phyloP scores from a whole-genome alignment of 108 stramenopile species.

The Cyclostephanos invisitatus region DNA sequence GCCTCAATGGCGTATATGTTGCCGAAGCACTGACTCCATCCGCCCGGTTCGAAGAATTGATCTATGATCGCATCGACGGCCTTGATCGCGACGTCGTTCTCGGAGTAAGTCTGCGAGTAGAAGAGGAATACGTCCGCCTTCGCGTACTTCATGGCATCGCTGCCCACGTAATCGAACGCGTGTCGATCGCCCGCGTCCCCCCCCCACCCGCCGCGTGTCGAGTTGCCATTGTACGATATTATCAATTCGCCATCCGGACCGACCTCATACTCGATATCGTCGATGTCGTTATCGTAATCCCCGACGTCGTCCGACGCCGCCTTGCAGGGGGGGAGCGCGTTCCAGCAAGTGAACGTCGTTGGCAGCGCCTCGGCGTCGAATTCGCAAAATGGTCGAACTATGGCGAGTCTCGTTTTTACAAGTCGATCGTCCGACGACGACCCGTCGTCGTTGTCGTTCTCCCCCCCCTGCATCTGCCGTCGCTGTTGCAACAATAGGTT shows the following conservation, averaged over 20 bases:
- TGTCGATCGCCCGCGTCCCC: constrained; percentile 19
- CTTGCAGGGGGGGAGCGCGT: constrained; percentile 58
- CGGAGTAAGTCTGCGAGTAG: constrained; percentile 66
- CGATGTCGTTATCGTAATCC: constrained; percentile 25
- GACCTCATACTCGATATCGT: constrained; percentile 22
- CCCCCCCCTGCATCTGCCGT: constrained; percentile 2
- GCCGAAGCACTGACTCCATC: constrained; percentile 65
- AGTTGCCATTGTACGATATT: constrained; percentile 6
- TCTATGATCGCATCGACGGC: constrained; percentile 62
- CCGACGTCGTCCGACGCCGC: constrained; percentile 56
- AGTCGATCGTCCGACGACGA: neutral
- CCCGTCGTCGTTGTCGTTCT: constrained; percentile 3
- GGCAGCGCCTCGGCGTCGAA: constrained; percentile 68
- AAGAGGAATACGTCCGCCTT: constrained; percentile 71
- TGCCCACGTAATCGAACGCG: constrained; percentile 54
- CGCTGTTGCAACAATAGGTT: constrained; percentile 10
- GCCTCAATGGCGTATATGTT: constrained; percentile 71
- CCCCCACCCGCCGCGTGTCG: constrained; percentile 7
- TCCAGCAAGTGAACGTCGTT: constrained; percentile 62
- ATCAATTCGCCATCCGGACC: constrained; percentile 22
- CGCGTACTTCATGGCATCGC: constrained; percentile 50
- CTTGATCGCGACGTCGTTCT: constrained; percentile 58
- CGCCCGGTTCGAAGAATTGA: constrained; percentile 64
- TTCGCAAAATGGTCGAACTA: constrained; percentile 64
- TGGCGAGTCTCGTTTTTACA: constrained; percentile 51